phyloP scores from a whole-genome alignment of 1,139 yeast genomes.

The Spathaspora sp. region DNA sequence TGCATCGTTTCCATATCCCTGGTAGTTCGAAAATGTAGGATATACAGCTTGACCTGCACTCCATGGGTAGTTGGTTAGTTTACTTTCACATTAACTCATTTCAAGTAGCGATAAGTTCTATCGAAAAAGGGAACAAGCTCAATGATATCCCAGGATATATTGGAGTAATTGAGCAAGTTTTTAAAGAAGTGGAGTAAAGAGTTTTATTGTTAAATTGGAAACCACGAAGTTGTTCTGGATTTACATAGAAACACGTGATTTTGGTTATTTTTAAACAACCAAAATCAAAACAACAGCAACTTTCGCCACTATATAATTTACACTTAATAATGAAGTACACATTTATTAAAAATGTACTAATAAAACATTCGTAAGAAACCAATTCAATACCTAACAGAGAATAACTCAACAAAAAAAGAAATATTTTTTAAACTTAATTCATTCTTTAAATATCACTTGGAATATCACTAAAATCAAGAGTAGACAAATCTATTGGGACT shows the following conservation, averaged over 20 bases:
- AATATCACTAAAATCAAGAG: constrained; percentile 12
- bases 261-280: neutral
- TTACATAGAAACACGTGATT: neutral
- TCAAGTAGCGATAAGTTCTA: no score
- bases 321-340: neutral
- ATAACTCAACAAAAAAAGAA: neutral
- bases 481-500: constrained; percentile 24
- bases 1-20: no score
- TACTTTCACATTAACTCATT: no score
- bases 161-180: no score
- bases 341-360: neutral
- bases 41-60: no score
- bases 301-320: no score
- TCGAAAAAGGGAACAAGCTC: no score
- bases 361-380: neutral
- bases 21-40: no score
- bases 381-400: neutral
- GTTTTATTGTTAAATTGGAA: neutral
- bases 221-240: neutral
- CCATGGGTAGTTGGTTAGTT: no score
- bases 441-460: constrained; percentile 1
- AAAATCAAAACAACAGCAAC: no score
- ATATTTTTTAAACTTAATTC: neutral
- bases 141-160: no score
- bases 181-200: no score